phyloP scores from a whole-genome alignment of 2,329 filamentous ascomycete species.

The Phoma sp. region DNA sequence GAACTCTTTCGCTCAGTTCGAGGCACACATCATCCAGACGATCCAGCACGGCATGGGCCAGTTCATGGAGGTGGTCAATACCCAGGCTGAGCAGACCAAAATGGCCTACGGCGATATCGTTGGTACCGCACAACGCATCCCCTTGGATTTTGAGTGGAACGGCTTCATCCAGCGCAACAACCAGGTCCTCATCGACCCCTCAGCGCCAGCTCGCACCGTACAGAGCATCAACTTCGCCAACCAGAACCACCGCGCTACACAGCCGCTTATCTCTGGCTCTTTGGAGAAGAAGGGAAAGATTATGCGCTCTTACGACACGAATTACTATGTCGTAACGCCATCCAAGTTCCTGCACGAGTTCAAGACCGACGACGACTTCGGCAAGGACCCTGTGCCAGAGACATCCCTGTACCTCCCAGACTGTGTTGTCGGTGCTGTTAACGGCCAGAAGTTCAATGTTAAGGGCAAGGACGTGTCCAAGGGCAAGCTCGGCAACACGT shows the following conservation, averaged over 20 bases:
- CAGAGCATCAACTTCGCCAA: constrained; percentile 84
- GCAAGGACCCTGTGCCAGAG: constrained; percentile 79
- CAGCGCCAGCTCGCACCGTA: constrained; percentile 74
- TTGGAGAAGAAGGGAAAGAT: constrained; percentile 91
- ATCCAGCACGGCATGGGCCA: constrained; percentile 82
- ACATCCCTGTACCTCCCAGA: constrained; percentile 92
- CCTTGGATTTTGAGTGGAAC: constrained; percentile 89
- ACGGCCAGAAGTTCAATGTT: constrained; percentile 86
- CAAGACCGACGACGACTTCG: constrained; percentile 83
- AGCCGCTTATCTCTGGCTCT: constrained; percentile 83
- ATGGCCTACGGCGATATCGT: constrained; percentile 86
- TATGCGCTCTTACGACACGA: constrained; percentile 78
- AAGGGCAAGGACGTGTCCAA: constrained; percentile 93
- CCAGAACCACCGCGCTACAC: constrained; percentile 79
- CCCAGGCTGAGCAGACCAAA: constrained; percentile 81
- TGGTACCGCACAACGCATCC: constrained; percentile 75
- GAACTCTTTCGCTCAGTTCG: constrained; percentile 85
- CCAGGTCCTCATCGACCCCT: constrained; percentile 77
- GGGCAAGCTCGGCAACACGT: constrained; percentile 76
- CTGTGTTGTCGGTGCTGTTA: constrained; percentile 74
- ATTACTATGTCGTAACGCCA: constrained; percentile 90
- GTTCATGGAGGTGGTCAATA: constrained; percentile 80
- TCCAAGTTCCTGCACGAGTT: constrained; percentile 93
- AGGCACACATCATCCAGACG: constrained; percentile 81
- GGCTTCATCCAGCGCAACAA: constrained; percentile 77